Percentiles rank a stretch among this genome's conserved stretches.
These are phyloP conservation scores for Coniochaeta ligniaria DNA, from an alignment of 2,329 filamentous ascomycete genomes.

Conservation along the genomic window DNA sequence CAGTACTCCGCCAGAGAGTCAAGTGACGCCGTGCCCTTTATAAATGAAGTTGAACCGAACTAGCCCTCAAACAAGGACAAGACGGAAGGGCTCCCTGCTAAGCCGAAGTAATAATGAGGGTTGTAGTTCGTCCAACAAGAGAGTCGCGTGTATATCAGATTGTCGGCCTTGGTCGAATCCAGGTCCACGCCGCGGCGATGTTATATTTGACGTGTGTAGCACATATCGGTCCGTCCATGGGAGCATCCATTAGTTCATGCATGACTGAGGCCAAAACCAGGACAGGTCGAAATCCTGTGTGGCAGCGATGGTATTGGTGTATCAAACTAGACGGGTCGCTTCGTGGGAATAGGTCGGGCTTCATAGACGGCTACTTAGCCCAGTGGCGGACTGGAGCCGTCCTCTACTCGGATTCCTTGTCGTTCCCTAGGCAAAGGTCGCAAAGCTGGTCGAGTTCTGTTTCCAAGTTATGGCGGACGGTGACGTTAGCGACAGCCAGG, in stretches of 20 bases:
- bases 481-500: no score
- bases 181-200: neutral
- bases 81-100: conserved; percentile 14
- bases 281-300: neutral
- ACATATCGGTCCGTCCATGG: neutral
- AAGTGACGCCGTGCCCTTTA: neutral
- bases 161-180: conserved; percentile 1
- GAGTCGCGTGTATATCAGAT: neutral
- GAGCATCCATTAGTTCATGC: neutral
- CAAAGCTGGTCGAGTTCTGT: no score
- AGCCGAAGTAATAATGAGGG: conserved; percentile 7
- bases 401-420: no score
- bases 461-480: no score
- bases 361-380: no score
- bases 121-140: neutral
- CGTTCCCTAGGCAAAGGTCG: no score
- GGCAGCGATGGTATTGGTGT: no score
- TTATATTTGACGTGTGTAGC: neutral
- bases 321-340: no score
- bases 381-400: no score
- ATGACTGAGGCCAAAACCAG: neutral
- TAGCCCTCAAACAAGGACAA: conserved; percentile 9
- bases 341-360: no score
- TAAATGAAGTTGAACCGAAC: neutral
- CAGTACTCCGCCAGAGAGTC: conserved; percentile 6